These are phyloP conservation scores for Serendipita indica DNA, from an alignment of 768 basidiomycete species.

Conservation along the genomic window DNA sequence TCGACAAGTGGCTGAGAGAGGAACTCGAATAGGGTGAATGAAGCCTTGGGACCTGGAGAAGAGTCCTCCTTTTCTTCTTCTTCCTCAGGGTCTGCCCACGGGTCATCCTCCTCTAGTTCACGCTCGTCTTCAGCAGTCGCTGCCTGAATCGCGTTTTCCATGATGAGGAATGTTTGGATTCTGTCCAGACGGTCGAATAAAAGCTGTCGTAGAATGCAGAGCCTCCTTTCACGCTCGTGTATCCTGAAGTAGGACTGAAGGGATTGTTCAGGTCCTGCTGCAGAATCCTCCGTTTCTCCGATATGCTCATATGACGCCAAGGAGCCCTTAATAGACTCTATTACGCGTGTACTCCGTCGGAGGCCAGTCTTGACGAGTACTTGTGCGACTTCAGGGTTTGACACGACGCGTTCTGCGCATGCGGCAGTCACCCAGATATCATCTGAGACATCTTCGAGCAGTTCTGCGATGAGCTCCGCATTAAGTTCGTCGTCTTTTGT, in stretches of 20 bases:
- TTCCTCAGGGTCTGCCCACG: conserved; percentile 46
- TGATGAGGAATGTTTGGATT: conserved; percentile 55
- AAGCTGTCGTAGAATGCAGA: conserved; percentile 49
- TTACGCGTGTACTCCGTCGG: conserved; percentile 36
- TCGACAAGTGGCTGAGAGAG: conserved; percentile 42
- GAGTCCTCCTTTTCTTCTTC: conserved; percentile 13
- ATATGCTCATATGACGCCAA: conserved; percentile 15
- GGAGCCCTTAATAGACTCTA: conserved; percentile 32
- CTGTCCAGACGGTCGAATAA: conserved; percentile 55
- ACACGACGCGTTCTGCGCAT: conserved; percentile 50
- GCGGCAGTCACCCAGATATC: conserved; percentile 72
- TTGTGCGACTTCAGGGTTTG: conserved; percentile 39
- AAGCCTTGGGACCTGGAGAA: conserved; percentile 18
- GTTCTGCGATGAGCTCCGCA: conserved; percentile 29
- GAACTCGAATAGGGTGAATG: conserved; percentile 48
- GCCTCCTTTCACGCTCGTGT: conserved; percentile 43
- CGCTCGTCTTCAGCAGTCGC: conserved; percentile 28
- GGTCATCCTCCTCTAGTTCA: conserved; percentile 36
- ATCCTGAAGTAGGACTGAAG: conserved; percentile 42
- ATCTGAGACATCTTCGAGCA: conserved; percentile 39
- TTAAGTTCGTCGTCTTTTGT: conserved; percentile 47
- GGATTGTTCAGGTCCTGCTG: conserved; percentile 12
- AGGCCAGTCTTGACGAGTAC: conserved; percentile 50
- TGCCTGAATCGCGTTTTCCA: conserved; percentile 29
- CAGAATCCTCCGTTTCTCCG: conserved; percentile 16